Percentiles rank a stretch among this genome's conserved stretches.
These are phyloP conservation scores for Nakazawaea anatomiae DNA, from an alignment of 805 yeast species.

Conservation along the genomic window DNA sequence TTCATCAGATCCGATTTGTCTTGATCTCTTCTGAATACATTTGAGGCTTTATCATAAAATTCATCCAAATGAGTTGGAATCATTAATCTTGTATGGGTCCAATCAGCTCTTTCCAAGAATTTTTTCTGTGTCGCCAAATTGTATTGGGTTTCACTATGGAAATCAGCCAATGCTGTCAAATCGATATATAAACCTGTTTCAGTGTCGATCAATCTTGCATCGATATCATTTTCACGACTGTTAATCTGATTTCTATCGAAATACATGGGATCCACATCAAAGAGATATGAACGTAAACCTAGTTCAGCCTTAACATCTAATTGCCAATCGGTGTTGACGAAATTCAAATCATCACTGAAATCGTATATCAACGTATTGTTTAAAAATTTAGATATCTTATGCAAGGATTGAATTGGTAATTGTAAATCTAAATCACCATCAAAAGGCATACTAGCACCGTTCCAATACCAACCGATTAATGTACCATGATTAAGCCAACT, in stretches of 20 bases:
- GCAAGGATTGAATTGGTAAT: slow-evolving; percentile 32
- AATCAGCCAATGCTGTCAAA: slow-evolving; percentile 47
- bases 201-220: slow-evolving; percentile 55
- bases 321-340: slow-evolving; percentile 46
- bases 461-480: slow-evolving; percentile 53
- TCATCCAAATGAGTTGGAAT: slow-evolving; percentile 5
- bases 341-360: slow-evolving; percentile 23
- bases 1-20: not conserved
- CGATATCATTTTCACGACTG: slow-evolving; percentile 46
- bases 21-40: not conserved
- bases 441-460: slow-evolving; percentile 54
- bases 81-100: slow-evolving; percentile 4
- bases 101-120: slow-evolving; percentile 6
- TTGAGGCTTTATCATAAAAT: not conserved
- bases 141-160: slow-evolving; percentile 8
- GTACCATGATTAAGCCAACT: slow-evolving; percentile 63
- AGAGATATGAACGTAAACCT: slow-evolving; percentile 19
- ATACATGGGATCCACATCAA: slow-evolving; percentile 8
- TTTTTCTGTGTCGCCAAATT: slow-evolving; percentile 1
- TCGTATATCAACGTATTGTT: slow-evolving; percentile 42
- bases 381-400: slow-evolving; percentile 30
- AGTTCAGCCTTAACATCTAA: slow-evolving; percentile 21
- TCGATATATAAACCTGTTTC: slow-evolving; percentile 58
- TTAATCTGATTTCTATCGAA: slow-evolving; percentile 40
- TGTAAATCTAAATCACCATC: slow-evolving; percentile 58